Conservation (phyloP, 2,329 filamentous ascomycete genomes). For the Alternaria infectoria region DNA sequence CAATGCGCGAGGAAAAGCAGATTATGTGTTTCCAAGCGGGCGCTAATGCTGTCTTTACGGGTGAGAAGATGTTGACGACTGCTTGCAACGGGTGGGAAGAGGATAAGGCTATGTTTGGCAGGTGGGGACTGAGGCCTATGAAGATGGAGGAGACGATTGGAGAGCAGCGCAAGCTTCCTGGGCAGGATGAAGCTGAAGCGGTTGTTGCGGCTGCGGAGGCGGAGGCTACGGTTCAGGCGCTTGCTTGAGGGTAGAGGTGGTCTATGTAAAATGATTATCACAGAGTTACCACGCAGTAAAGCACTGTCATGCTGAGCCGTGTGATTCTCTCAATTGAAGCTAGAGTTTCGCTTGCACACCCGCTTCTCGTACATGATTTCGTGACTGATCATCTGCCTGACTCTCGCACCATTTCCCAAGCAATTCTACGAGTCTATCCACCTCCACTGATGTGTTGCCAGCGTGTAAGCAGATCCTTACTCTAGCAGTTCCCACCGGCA, state of each 20-base stretch:
- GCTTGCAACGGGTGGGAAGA: conserved; percentile 92
- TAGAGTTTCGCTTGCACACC: conserved; percentile 5
- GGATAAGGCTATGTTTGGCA: conserved; percentile 80
- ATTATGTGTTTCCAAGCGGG: conserved; percentile 88
- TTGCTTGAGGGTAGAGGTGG: background rate
- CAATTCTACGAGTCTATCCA: conserved; percentile 38
- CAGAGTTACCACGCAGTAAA: no score
- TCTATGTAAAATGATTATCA: background rate
- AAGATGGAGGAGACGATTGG: conserved; percentile 45
- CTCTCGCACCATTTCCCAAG: conserved; percentile 41
- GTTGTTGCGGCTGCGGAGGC: conserved; percentile 18
- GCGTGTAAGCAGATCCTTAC: conserved; percentile 53
- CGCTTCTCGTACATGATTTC: background rate
- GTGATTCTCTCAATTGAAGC: background rate
- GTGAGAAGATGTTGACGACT: conserved; percentile 94
- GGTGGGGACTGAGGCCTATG: conserved; percentile 85
- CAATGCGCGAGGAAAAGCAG: conserved; percentile 87
- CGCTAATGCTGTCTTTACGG: conserved; percentile 93
- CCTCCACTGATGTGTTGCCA: conserved; percentile 47
- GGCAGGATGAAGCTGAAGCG: conserved; percentile 14
- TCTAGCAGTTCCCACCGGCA: conserved; percentile 49
- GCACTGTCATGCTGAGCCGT: no score
- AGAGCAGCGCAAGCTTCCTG: conserved; percentile 32
- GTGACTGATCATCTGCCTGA: background rate
- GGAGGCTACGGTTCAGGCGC: conserved; percentile 6